These are phyloP conservation scores for Dalbergia cochinchinensis DNA, from an alignment of 306 rosid species.

Conservation along the genomic window DNA sequence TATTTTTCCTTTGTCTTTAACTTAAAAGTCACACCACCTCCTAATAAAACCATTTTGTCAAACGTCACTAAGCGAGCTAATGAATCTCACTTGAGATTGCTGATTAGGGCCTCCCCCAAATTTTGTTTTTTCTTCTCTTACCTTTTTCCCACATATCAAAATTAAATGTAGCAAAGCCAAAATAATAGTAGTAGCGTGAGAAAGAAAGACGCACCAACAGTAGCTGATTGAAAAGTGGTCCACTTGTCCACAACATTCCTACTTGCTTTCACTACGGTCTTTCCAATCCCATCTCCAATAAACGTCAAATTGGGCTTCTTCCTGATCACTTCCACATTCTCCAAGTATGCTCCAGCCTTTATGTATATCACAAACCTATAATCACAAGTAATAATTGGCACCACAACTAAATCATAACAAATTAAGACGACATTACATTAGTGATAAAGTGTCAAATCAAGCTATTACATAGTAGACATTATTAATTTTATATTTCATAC, in stretches of 20 bases:
- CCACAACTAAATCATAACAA: neutral
- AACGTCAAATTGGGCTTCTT: constrained; percentile 74
- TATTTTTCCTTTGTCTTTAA: constrained; percentile 18
- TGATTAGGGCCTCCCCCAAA: neutral
- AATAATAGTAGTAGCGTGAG: neutral
- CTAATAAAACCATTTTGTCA: neutral
- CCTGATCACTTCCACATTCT: constrained; percentile 83
- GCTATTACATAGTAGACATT: no score
- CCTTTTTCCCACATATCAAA: neutral
- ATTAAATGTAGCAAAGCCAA: neutral
- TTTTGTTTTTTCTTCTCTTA: neutral
- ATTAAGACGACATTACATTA: neutral
- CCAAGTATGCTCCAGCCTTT: constrained; percentile 79
- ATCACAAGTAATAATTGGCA: neutral
- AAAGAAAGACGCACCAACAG: constrained; percentile 68
- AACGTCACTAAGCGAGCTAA: constrained; percentile 5
- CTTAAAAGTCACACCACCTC: neutral
- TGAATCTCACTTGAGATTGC: constrained; percentile 32
- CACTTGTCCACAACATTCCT: constrained; percentile 83
- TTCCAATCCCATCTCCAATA: constrained; percentile 86
- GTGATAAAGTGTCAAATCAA: neutral
- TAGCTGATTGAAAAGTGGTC: constrained; percentile 94
- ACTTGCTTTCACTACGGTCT: constrained; percentile 74
- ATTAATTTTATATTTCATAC: neutral
- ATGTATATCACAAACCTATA: constrained; percentile 83